Conservation (phyloP, 345 rosid genomes). For the Brassica cretica region DNA sequence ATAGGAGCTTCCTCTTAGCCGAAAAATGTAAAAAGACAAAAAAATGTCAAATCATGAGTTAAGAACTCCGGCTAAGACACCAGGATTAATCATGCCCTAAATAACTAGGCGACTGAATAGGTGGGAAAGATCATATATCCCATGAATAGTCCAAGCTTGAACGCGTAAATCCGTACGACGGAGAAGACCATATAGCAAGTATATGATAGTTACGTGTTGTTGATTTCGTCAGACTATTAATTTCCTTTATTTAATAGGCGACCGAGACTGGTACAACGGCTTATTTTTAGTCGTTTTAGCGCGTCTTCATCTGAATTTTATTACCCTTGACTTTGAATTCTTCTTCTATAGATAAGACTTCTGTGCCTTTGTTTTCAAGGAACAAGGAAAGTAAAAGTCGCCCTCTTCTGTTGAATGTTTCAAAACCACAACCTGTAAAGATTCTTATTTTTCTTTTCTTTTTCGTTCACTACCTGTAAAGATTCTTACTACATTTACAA, state of each 20-base stretch:
- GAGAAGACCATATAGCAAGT: neutral
- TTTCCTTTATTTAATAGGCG: neutral
- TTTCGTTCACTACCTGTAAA: neutral
- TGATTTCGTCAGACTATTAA: constrained; percentile 16
- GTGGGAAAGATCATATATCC: too few species aligned
- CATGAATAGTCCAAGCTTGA: too few species aligned
- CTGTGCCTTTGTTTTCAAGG: neutral
- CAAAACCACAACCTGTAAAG: constrained; percentile 7
- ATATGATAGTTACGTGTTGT: neutral
- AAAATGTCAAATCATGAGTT: too few species aligned
- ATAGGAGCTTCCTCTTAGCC: too few species aligned
- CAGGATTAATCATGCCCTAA: too few species aligned
- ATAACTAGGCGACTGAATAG: too few species aligned
- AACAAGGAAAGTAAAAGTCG: neutral
- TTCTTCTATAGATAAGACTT: constrained; percentile 3
- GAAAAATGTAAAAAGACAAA: too few species aligned
- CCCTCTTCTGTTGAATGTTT: constrained; percentile 23
- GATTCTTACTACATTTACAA: neutral
- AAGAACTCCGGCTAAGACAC: too few species aligned
- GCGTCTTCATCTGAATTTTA: neutral
- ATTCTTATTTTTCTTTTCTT: neutral
- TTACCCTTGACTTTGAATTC: constrained; percentile 34
- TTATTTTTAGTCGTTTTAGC: constrained; percentile 15
- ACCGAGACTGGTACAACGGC: neutral
- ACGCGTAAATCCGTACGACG: too few species aligned